Base-by-base conservation (phyloP, 805 yeast genomes). In the Hagleromyces aurorensis region DNA sequence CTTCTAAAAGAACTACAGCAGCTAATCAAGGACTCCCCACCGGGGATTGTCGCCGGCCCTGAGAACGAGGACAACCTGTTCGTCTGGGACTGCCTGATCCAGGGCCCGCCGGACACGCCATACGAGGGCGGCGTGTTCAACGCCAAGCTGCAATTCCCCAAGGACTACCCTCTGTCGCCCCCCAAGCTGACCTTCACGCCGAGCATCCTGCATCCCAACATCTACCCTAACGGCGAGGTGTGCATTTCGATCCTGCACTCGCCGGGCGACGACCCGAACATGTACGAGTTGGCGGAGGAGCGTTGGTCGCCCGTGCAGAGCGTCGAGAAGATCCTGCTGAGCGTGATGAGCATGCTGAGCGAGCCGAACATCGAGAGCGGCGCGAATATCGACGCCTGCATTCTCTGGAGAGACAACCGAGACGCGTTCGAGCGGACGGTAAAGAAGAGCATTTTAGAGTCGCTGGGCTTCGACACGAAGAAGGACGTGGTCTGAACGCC, bases 221-320 rank as follows among this genome's bases (percentile, higher is more conserved):
- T 91, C 32, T 91, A 89, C 55, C 75, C 82, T 29, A 94, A 87
- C 50, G 98, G 98, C 3, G 84, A 84, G 14, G 98, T 91, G 3
- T 91, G 98, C 57, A 91, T 91, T 29, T 84, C 95, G 10, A 91
- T 91, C 28, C 65, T 91, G 41, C 98, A 91, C 54, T 76, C 96
- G 1, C 95, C 97, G 1, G 98, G 98, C 7, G 94, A 87, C 46
- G 98, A 91, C 57, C 97, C 98, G 13, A 74, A 86, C 55, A 86
- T 80, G 69, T 91, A 91, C 59, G 98, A 91, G 57, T 61, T 83
- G 17, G 94, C 97, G 0, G 93, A 87, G 45, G 98, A 91, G 60
- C 66, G 98, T 42, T 91, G 98, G 98, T 82, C 94, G 5, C 98
- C 98, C 0, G 87, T 91, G 17, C 98, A 91, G 56, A 82, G 94